Percentiles rank a stretch among this genome's conserved stretches.
phyloP scores from a whole-genome alignment of 768 basidiomycete species.

The Rhodotorula graminis region DNA sequence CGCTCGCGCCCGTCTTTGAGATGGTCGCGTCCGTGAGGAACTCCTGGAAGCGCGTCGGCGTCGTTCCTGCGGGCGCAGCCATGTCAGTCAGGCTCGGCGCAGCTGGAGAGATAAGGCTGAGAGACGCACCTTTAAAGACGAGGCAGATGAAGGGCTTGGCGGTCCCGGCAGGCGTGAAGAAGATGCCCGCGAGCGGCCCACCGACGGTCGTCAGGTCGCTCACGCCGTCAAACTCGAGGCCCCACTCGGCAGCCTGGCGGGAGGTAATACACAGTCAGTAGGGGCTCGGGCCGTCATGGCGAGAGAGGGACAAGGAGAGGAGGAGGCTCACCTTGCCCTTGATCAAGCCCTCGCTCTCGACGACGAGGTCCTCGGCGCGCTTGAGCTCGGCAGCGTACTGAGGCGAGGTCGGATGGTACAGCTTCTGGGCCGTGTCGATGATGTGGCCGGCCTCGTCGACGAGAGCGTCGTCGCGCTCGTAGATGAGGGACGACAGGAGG shows the following conservation, averaged over 20 bases:
- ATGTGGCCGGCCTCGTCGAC: slow-evolving; percentile 7
- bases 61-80: background rate
- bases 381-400: background rate
- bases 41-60: slow-evolving; percentile 23
- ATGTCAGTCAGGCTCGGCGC: background rate
- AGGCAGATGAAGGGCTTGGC: slow-evolving; percentile 28
- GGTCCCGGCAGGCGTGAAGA: slow-evolving; percentile 5
- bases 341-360: slow-evolving; percentile 18
- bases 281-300: no score
- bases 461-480: slow-evolving; percentile 17
- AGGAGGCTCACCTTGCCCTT: slow-evolving; percentile 1
- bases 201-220: slow-evolving; percentile 12
- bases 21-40: slow-evolving; percentile 29
- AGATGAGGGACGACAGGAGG: slow-evolving; percentile 26
- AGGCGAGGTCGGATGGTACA: background rate
- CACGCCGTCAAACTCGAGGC: slow-evolving; percentile 21
- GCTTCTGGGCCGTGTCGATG: background rate
- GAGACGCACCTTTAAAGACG: slow-evolving; percentile 23
- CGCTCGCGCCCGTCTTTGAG: slow-evolving; percentile 1
- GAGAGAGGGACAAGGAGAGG: background rate
- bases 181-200: slow-evolving; percentile 19
- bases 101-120: no score
- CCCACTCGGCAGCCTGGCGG: slow-evolving; percentile 12
- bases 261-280: no score
- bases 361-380: background rate